Conservation (phyloP, 2,329 filamentous ascomycete species). For the Taxawa tesnikishii region DNA sequence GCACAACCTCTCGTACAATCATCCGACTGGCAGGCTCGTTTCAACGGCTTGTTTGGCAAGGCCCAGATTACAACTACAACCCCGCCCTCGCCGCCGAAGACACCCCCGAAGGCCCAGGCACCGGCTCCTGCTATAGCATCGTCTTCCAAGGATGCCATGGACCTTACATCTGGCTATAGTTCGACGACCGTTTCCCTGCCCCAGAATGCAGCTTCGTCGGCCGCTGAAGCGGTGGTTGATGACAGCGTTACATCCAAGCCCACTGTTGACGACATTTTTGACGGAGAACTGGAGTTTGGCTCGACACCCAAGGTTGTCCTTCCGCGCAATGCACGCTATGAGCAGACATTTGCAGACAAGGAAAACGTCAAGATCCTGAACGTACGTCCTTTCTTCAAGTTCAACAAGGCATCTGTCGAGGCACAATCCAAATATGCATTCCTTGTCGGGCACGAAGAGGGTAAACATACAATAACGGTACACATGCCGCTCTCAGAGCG, state of each 20-base stretch:
- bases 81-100: conserved; percentile 23
- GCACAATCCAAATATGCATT: background rate
- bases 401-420: background rate
- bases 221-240: conserved; percentile 17
- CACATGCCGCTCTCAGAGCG: background rate
- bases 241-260: conserved; percentile 24
- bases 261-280: conserved; percentile 28
- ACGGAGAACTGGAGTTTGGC: conserved; percentile 33
- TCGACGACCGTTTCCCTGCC: conserved; percentile 67
- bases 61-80: conserved; percentile 31
- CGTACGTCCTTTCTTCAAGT: background rate
- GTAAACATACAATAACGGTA: background rate
- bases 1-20: conserved; percentile 32
- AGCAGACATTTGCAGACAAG: conserved; percentile 1
- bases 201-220: conserved; percentile 9
- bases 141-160: conserved; percentile 27
- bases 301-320: conserved; percentile 26
- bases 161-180: conserved; percentile 52
- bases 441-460: background rate
- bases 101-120: conserved; percentile 24
- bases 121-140: conserved; percentile 17
- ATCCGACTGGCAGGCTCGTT: conserved; percentile 65
- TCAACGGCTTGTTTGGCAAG: conserved; percentile 66
- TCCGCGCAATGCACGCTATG: conserved; percentile 15
- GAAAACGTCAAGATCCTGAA: background rate